Conservation (phyloP, 805 yeast species). For the Candida tibetensis region DNA sequence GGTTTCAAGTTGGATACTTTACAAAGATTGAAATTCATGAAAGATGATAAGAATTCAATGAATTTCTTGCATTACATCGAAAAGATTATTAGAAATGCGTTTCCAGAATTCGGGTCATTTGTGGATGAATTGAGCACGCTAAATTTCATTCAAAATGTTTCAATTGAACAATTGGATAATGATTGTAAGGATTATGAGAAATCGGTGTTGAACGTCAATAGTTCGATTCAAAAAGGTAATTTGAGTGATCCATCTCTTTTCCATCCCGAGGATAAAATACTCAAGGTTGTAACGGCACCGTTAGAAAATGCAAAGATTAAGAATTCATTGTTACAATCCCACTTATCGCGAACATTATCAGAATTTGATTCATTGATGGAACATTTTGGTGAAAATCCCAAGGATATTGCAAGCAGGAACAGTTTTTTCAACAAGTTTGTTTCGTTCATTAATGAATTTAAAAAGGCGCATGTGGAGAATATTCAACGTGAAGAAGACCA, state of each 20-base stretch:
- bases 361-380: slow-evolving; percentile 73
- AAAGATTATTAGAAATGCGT: slow-evolving; percentile 75
- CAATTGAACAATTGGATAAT: slow-evolving; percentile 74
- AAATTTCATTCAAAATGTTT: slow-evolving; percentile 61
- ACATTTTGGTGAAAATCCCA: slow-evolving; percentile 86
- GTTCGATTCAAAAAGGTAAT: slow-evolving; percentile 78
- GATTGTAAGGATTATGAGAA: slow-evolving; percentile 68
- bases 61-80: slow-evolving; percentile 93
- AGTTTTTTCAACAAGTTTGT: slow-evolving; percentile 76
- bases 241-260: slow-evolving; percentile 72
- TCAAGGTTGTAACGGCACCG: slow-evolving; percentile 58
- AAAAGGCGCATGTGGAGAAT: slow-evolving; percentile 78
- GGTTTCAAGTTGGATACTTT: slow-evolving; percentile 92
- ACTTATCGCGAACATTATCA: slow-evolving; percentile 56
- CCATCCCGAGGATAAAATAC: slow-evolving; percentile 80
- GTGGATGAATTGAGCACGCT: slow-evolving; percentile 67
- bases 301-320: slow-evolving; percentile 75
- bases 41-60: slow-evolving; percentile 83
- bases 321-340: slow-evolving; percentile 61
- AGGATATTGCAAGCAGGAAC: slow-evolving; percentile 62
- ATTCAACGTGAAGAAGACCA: slow-evolving; percentile 78
- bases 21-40: slow-evolving; percentile 84
- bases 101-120: slow-evolving; percentile 75
- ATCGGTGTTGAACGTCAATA: slow-evolving; percentile 64
- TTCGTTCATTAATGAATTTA: slow-evolving; percentile 75